Evolutionary conservation across 257 asterid species (phyloP).

Genomic region (Nyctanthes arbortristis): DNA sequence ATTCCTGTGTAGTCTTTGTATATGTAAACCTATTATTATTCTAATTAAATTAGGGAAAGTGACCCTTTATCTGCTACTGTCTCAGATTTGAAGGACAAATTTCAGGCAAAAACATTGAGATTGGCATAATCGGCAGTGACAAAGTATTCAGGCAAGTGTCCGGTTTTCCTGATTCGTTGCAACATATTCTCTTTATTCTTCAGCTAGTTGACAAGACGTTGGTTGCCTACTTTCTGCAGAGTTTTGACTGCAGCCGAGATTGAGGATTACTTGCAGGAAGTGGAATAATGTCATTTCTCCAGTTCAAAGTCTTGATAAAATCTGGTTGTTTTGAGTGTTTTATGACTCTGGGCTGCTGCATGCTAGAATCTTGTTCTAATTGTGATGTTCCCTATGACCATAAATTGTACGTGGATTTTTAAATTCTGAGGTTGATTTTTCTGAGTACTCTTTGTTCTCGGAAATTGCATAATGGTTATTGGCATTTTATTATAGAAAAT

Average conservation of each 20-base stretch:
- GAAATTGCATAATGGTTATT: too few relatives aligned
- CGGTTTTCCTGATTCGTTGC: conserved; percentile 2
- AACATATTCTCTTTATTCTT: background rate
- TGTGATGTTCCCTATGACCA: too few relatives aligned
- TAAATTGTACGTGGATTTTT: too few relatives aligned
- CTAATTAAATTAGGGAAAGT: background rate
- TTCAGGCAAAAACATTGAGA: conserved; percentile 93
- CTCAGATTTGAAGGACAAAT: conserved; percentile 97
- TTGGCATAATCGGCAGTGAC: conserved; percentile 93
- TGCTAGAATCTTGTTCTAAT: too few relatives aligned
- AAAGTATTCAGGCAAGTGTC: conserved; percentile 59
- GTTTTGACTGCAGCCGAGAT: conserved; percentile 87
- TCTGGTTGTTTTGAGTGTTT: background rate
- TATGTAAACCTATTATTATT: background rate
- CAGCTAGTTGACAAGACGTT: conserved; percentile 6
- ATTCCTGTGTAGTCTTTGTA: background rate
- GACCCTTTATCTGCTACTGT: background rate
- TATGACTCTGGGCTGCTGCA: background rate
- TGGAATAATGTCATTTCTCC: conserved; percentile 45
- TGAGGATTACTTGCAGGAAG: conserved; percentile 94
- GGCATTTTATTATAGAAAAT: too few relatives aligned
- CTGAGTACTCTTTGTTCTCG: too few relatives aligned
- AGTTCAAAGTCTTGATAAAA: background rate
- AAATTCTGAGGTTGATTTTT: too few relatives aligned
- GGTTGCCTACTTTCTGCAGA: conserved; percentile 47